Conservation (phyloP, 495 filamentous ascomycete genomes). For the Aspergillus leporis region DNA sequence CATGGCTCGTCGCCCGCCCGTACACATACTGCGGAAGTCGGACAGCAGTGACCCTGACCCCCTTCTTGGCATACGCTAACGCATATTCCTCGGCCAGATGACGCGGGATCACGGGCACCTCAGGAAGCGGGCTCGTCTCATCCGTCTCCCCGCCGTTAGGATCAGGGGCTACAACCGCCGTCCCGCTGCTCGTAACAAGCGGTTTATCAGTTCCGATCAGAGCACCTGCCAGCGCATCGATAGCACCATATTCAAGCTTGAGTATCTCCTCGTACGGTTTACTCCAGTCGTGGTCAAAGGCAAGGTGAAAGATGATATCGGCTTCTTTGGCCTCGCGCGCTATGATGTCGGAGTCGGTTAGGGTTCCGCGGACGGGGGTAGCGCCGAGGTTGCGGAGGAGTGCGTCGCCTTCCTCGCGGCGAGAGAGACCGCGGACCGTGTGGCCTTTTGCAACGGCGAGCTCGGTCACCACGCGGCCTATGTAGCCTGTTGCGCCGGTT, state of each 20-base stretch:
- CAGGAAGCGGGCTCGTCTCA: constrained; percentile 21
- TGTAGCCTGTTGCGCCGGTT: constrained; percentile 49
- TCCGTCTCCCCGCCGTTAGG: constrained; percentile 35
- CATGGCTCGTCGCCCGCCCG: constrained; percentile 34
- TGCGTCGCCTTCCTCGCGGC: constrained; percentile 33
- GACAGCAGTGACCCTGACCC: constrained; percentile 36
- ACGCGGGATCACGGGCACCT: constrained; percentile 23
- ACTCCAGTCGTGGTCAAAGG: constrained; percentile 46
- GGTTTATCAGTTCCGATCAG: constrained; percentile 36
- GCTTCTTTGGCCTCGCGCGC: constrained; percentile 33
- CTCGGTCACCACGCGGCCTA: constrained; percentile 43
- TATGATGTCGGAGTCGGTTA: constrained; percentile 38
- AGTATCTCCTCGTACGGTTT: constrained; percentile 31
- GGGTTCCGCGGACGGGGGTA: constrained; percentile 34
- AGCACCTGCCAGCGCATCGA: constrained; percentile 36
- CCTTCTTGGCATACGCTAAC: constrained; percentile 26
- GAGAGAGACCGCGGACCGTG: constrained; percentile 43
- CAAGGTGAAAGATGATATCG: constrained; percentile 48
- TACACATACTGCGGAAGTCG: constrained; percentile 47
- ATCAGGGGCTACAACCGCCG: constrained; percentile 25
- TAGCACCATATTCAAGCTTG: constrained; percentile 32
- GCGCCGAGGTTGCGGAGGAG: constrained; percentile 30
- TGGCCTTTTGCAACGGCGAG: constrained; percentile 43
- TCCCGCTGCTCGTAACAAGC: constrained; percentile 46
- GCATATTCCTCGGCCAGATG: constrained; percentile 29